Evolutionary conservation across 2,329 filamentous ascomycete genomes (phyloP).

Genomic region (Cladophialophora yegresii): DNA sequence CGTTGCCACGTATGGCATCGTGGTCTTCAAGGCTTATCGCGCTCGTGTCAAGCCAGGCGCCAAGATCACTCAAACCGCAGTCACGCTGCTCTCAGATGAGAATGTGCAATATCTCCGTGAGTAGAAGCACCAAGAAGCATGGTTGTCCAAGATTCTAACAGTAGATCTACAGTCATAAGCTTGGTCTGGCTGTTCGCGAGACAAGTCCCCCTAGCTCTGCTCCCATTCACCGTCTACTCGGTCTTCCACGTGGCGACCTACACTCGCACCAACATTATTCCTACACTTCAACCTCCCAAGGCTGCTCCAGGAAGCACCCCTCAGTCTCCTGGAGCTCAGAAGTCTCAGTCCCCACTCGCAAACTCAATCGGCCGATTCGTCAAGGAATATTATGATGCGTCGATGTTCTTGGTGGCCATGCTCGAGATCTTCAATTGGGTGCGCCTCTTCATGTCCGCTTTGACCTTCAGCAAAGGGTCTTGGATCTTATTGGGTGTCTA

Average conservation of each 20-base stretch:
- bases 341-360: conserved; percentile 63
- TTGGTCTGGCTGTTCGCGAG: conserved; percentile 91
- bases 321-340: conserved; percentile 55
- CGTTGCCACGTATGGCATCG: conserved; percentile 91
- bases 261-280: conserved; percentile 88
- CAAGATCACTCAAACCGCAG: conserved; percentile 46
- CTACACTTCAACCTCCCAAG: conserved; percentile 72
- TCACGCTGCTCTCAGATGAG: conserved; percentile 79
- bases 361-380: conserved; percentile 90
- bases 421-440: conserved; percentile 88
- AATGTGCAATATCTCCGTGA: conserved; percentile 96
- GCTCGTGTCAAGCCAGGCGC: conserved; percentile 66
- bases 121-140: conserved; percentile 42
- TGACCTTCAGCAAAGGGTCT: conserved; percentile 85
- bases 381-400: conserved; percentile 95
- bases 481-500: conserved; percentile 87
- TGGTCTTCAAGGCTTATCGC: conserved; percentile 96
- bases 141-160: conserved; percentile 16
- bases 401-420: conserved; percentile 87
- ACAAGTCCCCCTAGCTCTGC: conserved; percentile 84
- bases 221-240: conserved; percentile 95
- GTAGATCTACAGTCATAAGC: conserved; percentile 69
- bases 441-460: conserved; percentile 75
- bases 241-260: conserved; percentile 98
- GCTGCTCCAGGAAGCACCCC: conserved; percentile 55